phyloP scores from a whole-genome alignment of 169 alveolate genomes.

The Theileria annulata region DNA sequence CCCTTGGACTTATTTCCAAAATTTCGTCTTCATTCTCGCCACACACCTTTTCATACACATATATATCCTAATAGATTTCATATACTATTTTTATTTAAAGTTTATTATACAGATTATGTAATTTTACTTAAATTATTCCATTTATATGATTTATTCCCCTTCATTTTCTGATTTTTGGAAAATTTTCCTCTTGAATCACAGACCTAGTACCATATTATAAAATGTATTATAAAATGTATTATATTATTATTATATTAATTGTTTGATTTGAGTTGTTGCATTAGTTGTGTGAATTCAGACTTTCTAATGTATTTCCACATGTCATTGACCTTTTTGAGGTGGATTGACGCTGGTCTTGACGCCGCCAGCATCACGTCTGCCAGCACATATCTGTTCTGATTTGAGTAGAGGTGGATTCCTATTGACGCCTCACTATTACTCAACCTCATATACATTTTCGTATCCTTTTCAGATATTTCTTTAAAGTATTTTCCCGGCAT shows the following conservation, averaged over 20 bases:
- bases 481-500: conserved; percentile 1
- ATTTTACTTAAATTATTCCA: too few relatives aligned
- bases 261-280: not conserved
- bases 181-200: too few relatives aligned
- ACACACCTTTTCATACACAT: not conserved
- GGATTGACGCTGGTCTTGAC: conserved; percentile 8
- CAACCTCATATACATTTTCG: not conserved
- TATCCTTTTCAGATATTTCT: not conserved
- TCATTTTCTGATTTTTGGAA: too few relatives aligned
- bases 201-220: too few relatives aligned
- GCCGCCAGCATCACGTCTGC: conserved; percentile 13
- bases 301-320: not conserved
- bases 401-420: not conserved
- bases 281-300: not conserved
- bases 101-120: too few relatives aligned
- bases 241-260: too few relatives aligned
- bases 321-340: not conserved
- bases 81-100: too few relatives aligned
- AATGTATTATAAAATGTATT: not conserved
- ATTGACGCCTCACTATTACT: not conserved
- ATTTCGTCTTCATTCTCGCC: not conserved
- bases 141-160: too few relatives aligned
- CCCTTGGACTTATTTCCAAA: not conserved
- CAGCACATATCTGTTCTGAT: not conserved
- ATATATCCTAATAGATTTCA: not conserved